Evolutionary conservation across 139 green algal species (phyloP).

Genomic region (Yamagishiella unicocca): DNA sequence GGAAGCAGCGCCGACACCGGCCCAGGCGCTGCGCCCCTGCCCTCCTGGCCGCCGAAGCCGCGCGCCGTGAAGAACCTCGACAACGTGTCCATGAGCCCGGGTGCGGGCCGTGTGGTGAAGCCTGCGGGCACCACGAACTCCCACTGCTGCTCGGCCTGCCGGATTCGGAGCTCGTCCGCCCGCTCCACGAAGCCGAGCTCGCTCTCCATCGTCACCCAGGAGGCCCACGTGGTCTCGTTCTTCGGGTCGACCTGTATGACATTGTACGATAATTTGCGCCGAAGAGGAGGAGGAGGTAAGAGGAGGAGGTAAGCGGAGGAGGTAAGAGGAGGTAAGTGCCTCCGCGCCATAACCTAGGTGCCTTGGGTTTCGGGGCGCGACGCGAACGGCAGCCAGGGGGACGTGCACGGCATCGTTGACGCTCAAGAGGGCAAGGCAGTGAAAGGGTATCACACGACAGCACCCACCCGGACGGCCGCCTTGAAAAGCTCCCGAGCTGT

Average conservation of each 20-base stretch:
- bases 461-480: slow-evolving; percentile 82
- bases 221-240: slow-evolving; percentile 78
- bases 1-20: not conserved
- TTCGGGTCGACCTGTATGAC: slow-evolving; percentile 76
- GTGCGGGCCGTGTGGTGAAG: slow-evolving; percentile 71
- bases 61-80: slow-evolving; percentile 49
- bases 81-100: slow-evolving; percentile 41
- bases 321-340: no score
- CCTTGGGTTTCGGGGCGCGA: no score
- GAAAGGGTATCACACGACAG: no score
- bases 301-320: no score
- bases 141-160: slow-evolving; percentile 70
- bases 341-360: no score
- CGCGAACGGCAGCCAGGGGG: no score
- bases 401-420: no score
- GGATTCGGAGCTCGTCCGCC: slow-evolving; percentile 89
- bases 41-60: not conserved
- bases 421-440: no score
- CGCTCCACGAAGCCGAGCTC: slow-evolving; percentile 77
- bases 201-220: slow-evolving; percentile 94
- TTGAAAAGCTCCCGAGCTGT: slow-evolving; percentile 95
- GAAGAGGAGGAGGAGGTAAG: no score
- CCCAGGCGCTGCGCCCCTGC: not conserved
- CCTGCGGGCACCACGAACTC: slow-evolving; percentile 75
- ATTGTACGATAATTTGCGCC: no score